These are phyloP conservation scores for Priceomyces carsonii DNA, from an alignment of 805 yeast species.

Conservation along the genomic window DNA sequence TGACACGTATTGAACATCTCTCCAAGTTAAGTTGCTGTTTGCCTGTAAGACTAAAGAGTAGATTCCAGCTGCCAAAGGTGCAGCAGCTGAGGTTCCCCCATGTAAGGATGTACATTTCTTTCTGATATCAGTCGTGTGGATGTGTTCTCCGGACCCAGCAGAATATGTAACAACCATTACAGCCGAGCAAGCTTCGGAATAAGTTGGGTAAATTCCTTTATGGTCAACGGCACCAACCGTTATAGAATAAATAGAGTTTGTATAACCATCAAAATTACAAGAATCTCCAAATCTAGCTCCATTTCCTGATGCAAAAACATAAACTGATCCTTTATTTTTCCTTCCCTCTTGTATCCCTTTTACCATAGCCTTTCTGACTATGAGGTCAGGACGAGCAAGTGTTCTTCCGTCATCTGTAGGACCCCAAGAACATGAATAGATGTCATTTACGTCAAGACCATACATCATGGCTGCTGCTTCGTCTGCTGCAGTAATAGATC, in stretches of 20 bases:
- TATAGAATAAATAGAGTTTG: conserved; percentile 91
- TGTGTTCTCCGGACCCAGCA: conserved; percentile 86
- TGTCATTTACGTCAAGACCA: conserved; percentile 81
- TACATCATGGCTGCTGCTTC: conserved; percentile 89
- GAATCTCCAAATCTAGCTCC: conserved; percentile 84
- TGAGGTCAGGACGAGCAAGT: conserved; percentile 77
- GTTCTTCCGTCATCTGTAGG: conserved; percentile 91
- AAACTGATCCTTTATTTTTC: conserved; percentile 75
- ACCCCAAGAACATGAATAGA: conserved; percentile 98
- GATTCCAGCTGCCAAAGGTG: conserved; percentile 97
- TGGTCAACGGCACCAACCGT: conserved; percentile 94
- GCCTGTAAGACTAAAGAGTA: conserved; percentile 80
- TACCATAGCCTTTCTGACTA: conserved; percentile 81
- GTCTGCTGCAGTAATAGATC: conserved; percentile 75
- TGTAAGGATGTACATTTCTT: conserved; percentile 70
- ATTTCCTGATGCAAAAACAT: conserved; percentile 95
- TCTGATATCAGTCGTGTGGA: conserved; percentile 82
- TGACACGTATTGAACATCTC: conserved; percentile 87
- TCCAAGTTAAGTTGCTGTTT: conserved; percentile 89
- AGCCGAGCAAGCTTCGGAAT: conserved; percentile 92
- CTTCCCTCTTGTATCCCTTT: conserved; percentile 86
- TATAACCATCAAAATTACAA: conserved; percentile 96
- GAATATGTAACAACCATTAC: conserved; percentile 92
- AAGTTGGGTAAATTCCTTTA: conserved; percentile 81
- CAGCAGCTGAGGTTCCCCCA: conserved; percentile 99